Percentiles rank a stretch among this genome's conserved stretches.
Conservation (phyloP, 2,329 filamentous ascomycete genomes). For the Colletotrichum cordylinicola region DNA sequence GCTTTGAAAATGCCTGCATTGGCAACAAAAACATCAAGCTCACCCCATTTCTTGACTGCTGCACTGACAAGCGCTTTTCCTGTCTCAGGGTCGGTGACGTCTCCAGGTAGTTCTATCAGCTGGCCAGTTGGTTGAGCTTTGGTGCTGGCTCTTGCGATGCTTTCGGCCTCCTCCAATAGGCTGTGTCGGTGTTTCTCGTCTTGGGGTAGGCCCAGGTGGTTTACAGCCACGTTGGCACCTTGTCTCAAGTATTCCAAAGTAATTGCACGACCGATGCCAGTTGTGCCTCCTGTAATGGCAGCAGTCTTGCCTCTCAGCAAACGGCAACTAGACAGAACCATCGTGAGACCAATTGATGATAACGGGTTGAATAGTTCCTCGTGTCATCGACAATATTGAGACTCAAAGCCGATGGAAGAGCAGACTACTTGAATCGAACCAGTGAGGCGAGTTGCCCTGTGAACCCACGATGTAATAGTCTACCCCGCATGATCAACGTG, state of each 20-base stretch:
- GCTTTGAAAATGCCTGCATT: slow-evolving; percentile 14
- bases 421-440: neutral
- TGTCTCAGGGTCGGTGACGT: slow-evolving; percentile 69
- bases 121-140: slow-evolving; percentile 44
- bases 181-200: slow-evolving; percentile 34
- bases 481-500: neutral
- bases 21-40: slow-evolving; percentile 48
- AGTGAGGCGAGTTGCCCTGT: neutral
- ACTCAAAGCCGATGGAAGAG: neutral
- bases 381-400: neutral
- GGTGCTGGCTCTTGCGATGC: slow-evolving; percentile 29
- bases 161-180: slow-evolving; percentile 37
- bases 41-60: slow-evolving; percentile 48
- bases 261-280: slow-evolving; percentile 73
- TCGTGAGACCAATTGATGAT: neutral
- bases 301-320: slow-evolving; percentile 64
- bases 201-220: slow-evolving; percentile 56
- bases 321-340: neutral
- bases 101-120: slow-evolving; percentile 65
- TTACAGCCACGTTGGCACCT: slow-evolving; percentile 68
- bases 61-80: slow-evolving; percentile 45
- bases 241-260: slow-evolving; percentile 69
- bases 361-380: neutral
- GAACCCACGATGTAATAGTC: neutral
- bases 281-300: slow-evolving; percentile 71